These are phyloP conservation scores for Gaultheria prostrata DNA, from an alignment of 148 eudicot species.

Conservation along the genomic window DNA sequence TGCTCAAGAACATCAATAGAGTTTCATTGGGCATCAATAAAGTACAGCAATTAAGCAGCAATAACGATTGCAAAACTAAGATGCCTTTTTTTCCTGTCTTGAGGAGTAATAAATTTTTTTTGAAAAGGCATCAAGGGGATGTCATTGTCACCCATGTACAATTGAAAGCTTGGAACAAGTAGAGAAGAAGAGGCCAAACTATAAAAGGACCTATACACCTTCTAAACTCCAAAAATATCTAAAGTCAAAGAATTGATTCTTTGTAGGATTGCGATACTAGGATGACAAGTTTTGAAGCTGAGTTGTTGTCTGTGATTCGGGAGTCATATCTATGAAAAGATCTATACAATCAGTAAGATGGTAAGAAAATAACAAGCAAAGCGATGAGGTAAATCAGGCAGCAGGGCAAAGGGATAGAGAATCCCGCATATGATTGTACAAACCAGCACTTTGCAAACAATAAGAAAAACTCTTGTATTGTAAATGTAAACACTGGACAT, in stretches of 20 bases:
- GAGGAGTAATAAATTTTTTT: too few relatives aligned
- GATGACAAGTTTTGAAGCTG: constrained; percentile 45
- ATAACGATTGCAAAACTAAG: too few relatives aligned
- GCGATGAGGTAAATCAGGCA: background rate
- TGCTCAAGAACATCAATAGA: background rate
- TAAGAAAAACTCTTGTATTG: background rate
- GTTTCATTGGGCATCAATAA: background rate
- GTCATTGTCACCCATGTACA: too few relatives aligned
- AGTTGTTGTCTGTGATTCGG: constrained; percentile 45
- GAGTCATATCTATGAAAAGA: background rate
- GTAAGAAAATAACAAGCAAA: background rate
- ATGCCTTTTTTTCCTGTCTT: too few relatives aligned
- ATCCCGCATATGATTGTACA: background rate
- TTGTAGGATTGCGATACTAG: too few relatives aligned
- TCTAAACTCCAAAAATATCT: too few relatives aligned
- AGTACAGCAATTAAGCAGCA: background rate
- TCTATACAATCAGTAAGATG: background rate
- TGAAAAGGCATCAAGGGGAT: too few relatives aligned
- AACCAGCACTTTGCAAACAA: background rate
- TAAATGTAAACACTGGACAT: background rate
- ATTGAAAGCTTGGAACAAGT: too few relatives aligned
- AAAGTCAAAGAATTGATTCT: too few relatives aligned
- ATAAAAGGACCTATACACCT: too few relatives aligned
- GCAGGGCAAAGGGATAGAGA: background rate
- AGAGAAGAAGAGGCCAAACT: too few relatives aligned